Percentiles rank a stretch among this genome's conserved stretches.
Conservation (phyloP, 2,329 filamentous ascomycete genomes). For the Lachnellula hyalina region DNA sequence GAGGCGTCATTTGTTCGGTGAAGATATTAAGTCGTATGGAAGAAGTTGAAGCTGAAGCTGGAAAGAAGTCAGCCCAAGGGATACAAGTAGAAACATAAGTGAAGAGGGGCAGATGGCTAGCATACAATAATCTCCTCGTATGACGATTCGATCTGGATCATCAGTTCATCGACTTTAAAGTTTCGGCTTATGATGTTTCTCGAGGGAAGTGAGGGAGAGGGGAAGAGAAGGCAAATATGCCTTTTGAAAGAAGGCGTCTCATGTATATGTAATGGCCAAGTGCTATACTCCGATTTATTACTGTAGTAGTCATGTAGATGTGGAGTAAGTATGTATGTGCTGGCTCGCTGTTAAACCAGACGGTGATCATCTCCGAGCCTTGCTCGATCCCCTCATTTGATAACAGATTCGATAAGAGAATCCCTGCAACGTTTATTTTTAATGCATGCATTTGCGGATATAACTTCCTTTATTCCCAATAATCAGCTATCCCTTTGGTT, state of each 20-base stretch:
- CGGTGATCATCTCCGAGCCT: background rate
- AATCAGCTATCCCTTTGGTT: background rate
- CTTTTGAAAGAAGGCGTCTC: background rate
- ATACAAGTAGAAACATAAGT: no score
- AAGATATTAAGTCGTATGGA: no score
- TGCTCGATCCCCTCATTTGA: background rate
- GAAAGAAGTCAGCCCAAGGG: no score
- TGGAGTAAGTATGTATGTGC: background rate
- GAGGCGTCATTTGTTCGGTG: conserved; percentile 14
- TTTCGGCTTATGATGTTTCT: no score
- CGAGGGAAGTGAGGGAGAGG: no score
- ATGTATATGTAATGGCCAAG: background rate
- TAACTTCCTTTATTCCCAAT: background rate
- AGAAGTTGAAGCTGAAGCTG: no score
- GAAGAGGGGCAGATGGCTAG: background rate
- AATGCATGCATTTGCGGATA: background rate
- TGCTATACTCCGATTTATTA: background rate
- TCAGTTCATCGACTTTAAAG: no score
- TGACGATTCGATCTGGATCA: background rate
- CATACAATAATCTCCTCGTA: background rate
- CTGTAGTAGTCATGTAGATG: background rate
- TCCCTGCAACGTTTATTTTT: background rate
- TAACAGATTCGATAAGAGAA: background rate
- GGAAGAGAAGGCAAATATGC: background rate
- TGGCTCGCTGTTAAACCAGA: background rate